Evolutionary conservation across 257 asterid genomes (phyloP).

Genomic region (Jasminum sambac): DNA sequence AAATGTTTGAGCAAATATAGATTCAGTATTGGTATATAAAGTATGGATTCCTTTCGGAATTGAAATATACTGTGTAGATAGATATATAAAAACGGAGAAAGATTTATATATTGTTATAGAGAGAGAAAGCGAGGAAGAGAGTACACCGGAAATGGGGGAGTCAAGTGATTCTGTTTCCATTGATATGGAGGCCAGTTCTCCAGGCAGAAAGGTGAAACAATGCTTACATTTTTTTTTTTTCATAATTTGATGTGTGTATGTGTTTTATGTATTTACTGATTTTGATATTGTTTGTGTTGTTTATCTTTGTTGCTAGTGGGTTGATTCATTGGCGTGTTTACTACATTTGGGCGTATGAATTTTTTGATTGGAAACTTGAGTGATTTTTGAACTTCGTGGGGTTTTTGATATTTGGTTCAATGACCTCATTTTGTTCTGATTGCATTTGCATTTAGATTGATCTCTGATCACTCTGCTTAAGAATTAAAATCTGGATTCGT

Average conservation of each 20-base stretch:
- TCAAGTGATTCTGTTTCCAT: slow-evolving; percentile 91
- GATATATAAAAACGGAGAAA: background rate
- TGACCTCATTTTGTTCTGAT: slow-evolving; percentile 16
- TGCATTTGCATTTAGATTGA: slow-evolving; percentile 12
- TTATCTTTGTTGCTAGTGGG: background rate
- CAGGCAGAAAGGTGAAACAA: slow-evolving; percentile 77
- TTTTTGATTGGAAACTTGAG: slow-evolving; percentile 16
- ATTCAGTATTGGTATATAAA: slow-evolving; percentile 35
- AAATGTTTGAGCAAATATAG: slow-evolving; percentile 5
- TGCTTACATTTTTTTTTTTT: slow-evolving; percentile 33
- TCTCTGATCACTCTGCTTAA: slow-evolving; percentile 6
- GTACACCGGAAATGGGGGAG: slow-evolving; percentile 67
- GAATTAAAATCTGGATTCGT: background rate
- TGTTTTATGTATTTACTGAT: background rate
- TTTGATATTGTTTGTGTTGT: background rate
- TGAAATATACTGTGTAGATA: background rate
- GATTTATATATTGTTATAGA: slow-evolving; percentile 27
- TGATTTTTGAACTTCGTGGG: slow-evolving; percentile 17
- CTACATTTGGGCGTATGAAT: slow-evolving; percentile 1
- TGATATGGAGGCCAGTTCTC: slow-evolving; percentile 75
- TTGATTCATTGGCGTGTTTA: background rate
- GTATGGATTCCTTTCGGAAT: slow-evolving; percentile 44
- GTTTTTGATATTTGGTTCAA: slow-evolving; percentile 8
- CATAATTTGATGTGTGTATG: slow-evolving; percentile 1
- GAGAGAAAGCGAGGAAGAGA: slow-evolving; percentile 30